Conservation (phyloP, 768 basidiomycete species). For the Trametes maxima region DNA sequence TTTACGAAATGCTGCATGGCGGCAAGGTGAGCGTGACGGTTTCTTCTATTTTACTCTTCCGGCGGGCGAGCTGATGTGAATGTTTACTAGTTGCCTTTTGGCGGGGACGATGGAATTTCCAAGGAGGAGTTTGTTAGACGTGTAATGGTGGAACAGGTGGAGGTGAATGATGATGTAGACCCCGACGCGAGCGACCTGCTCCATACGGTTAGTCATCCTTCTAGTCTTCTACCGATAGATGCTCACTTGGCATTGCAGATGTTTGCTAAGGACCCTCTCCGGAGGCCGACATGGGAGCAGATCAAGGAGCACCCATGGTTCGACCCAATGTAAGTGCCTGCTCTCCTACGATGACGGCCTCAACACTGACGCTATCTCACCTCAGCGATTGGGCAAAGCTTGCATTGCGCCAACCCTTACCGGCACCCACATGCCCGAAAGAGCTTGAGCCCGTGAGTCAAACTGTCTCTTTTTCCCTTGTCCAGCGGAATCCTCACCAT, state of each 20-base stretch:
- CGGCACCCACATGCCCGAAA: not conserved
- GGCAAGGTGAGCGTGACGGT: constrained; percentile 19
- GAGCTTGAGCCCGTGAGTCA: not conserved
- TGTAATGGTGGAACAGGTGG: not conserved
- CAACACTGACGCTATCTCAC: not conserved
- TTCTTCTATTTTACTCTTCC: not conserved
- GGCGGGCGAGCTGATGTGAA: not conserved
- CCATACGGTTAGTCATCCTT: not conserved
- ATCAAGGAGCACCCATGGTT: constrained; percentile 12
- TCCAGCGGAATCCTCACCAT: not conserved
- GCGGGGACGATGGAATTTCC: not conserved
- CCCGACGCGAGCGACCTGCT: constrained; percentile 7
- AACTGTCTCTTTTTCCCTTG: not conserved
- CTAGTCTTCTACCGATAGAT: not conserved
- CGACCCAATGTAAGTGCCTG: not conserved
- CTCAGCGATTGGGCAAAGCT: constrained; percentile 5
- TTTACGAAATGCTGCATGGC: constrained; percentile 24
- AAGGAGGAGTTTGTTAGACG: not conserved
- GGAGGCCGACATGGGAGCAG: constrained; percentile 7
- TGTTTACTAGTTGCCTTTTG: not conserved
- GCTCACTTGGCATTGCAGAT: not conserved
- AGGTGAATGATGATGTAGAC: not conserved
- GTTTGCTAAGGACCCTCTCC: not conserved
- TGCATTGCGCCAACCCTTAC: not conserved
- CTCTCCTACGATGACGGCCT: not conserved